Conservation (phyloP, 1,284 basidiomycete genomes). For the Ceratobasidium sp. region DNA sequence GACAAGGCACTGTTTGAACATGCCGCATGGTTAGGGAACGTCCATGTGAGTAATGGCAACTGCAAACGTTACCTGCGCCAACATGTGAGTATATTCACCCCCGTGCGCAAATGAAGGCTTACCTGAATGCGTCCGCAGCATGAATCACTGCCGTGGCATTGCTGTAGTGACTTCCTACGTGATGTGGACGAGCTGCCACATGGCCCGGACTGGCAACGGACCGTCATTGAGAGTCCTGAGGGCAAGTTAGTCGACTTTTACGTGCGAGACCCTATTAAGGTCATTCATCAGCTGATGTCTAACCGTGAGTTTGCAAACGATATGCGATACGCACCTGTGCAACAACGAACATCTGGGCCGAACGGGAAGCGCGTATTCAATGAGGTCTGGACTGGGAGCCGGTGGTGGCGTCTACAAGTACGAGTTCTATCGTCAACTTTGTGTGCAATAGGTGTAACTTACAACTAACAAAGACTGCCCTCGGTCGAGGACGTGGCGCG, state of each 20-base stretch:
- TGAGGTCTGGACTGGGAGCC: constrained; percentile 25
- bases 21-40: neutral
- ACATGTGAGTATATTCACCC: neutral
- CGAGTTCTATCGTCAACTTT: neutral
- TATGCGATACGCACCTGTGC: neutral
- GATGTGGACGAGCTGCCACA: constrained; percentile 43
- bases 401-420: constrained; percentile 37
- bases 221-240: neutral
- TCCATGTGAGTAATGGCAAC: neutral
- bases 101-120: neutral
- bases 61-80: neutral
- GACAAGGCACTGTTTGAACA: neutral
- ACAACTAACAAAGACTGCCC: neutral
- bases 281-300: neutral
- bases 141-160: constrained; percentile 40
- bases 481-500: neutral
- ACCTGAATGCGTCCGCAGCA: neutral
- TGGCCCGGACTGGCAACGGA: constrained; percentile 27
- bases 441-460: neutral
- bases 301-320: neutral
- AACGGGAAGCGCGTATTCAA: neutral
- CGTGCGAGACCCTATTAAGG: neutral
- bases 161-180: constrained; percentile 41
- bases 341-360: neutral
- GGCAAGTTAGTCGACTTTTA: neutral